These are phyloP conservation scores for Trichosporon asahii DNA, from an alignment of 1,284 basidiomycete genomes.

Conservation along the genomic window DNA sequence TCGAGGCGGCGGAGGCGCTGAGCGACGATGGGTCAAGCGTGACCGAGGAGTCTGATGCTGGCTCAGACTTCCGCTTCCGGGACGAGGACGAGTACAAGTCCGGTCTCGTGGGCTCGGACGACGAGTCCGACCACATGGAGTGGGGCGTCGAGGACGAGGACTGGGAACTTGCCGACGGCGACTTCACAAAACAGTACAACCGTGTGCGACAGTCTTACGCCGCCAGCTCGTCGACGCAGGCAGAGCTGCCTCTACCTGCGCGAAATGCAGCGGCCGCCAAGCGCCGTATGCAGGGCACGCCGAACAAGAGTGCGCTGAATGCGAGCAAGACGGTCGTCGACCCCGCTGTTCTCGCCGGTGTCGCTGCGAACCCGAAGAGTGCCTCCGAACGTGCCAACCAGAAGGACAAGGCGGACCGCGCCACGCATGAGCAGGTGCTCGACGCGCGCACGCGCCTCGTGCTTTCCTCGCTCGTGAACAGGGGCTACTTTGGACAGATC, in stretches of 20 bases:
- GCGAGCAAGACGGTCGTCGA: slow-evolving; percentile 70
- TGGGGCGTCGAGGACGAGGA: slow-evolving; percentile 77
- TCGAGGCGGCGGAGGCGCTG: not conserved
- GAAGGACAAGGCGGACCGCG: slow-evolving; percentile 91
- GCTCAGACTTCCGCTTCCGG: slow-evolving; percentile 7
- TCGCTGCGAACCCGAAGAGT: slow-evolving; percentile 81
- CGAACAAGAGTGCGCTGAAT: slow-evolving; percentile 41
- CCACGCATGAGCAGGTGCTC: slow-evolving; percentile 89
- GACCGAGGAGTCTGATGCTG: slow-evolving; percentile 23
- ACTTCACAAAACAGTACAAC: slow-evolving; percentile 96
- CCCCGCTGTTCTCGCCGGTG: slow-evolving; percentile 58
- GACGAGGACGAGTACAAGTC: slow-evolving; percentile 24
- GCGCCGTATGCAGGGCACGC: not conserved
- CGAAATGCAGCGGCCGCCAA: slow-evolving; percentile 30
- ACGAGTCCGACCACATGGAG: slow-evolving; percentile 44
- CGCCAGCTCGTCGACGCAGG: slow-evolving; percentile 16
- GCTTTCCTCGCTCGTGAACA: slow-evolving; percentile 87
- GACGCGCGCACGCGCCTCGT: slow-evolving; percentile 87
- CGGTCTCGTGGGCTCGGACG: slow-evolving; percentile 50
- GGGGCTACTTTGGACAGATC: slow-evolving; percentile 77
- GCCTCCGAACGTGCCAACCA: slow-evolving; percentile 76
- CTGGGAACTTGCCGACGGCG: slow-evolving; percentile 76
- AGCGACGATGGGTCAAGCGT: slow-evolving; percentile 33
- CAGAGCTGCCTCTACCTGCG: slow-evolving; percentile 34
- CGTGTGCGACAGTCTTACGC: slow-evolving; percentile 70